Evolutionary conservation across 805 yeast genomes (phyloP).

Genomic region (Ogataea haglerorum): DNA sequence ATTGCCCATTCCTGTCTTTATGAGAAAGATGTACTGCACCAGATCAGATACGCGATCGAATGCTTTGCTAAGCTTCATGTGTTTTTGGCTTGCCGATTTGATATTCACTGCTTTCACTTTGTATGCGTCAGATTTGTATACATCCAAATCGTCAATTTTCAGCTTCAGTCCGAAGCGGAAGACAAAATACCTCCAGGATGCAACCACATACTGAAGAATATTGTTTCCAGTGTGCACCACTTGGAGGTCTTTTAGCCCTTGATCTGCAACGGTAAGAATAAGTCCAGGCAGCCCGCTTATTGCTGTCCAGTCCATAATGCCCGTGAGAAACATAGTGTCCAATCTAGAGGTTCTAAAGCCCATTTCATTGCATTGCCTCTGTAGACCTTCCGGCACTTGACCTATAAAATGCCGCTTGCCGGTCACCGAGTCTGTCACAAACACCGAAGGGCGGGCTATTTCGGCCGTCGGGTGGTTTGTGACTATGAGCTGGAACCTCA

Average conservation of each 20-base stretch:
- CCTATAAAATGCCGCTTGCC: conserved; percentile 71
- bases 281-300: conserved; percentile 92
- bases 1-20: conserved; percentile 4
- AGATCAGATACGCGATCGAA: conserved; percentile 13
- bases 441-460: conserved; percentile 51
- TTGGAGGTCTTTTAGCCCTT: conserved; percentile 57
- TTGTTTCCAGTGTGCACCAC: conserved; percentile 48
- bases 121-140: conserved; percentile 14
- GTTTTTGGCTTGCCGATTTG: neutral
- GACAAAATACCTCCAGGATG: conserved; percentile 85
- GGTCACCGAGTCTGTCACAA: conserved; percentile 44
- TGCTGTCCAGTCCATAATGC: conserved; percentile 71
- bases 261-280: conserved; percentile 76
- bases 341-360: conserved; percentile 56
- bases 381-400: conserved; percentile 80
- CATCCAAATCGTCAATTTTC: conserved; percentile 19
- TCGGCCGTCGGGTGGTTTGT: conserved; percentile 64
- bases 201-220: conserved; percentile 51
- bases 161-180: conserved; percentile 70
- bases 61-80: neutral
- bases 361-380: conserved; percentile 64
- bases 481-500: conserved; percentile 48
- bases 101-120: conserved; percentile 24
- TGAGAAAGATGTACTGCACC: conserved; percentile 28
- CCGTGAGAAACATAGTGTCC: conserved; percentile 70